Evolutionary conservation across 164 flowering plant species (phyloP).

Genomic region (Amborella trichopoda): DNA sequence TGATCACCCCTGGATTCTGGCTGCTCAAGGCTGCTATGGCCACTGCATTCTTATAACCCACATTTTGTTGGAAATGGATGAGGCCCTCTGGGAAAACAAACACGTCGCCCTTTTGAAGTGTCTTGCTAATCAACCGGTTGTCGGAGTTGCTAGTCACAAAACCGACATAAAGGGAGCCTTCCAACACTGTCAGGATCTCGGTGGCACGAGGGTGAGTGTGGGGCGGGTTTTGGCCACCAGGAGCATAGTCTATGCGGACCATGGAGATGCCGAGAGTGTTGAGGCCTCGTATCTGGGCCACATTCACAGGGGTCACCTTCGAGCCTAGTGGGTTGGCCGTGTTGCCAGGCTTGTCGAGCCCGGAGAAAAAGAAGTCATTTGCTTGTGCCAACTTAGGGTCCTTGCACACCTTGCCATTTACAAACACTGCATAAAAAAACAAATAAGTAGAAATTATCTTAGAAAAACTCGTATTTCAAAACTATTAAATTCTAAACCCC

Average conservation of each 20-base stretch:
- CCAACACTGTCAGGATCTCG: conserved; percentile 7
- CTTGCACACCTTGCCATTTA: conserved; percentile 17
- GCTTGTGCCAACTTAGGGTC: conserved; percentile 6
- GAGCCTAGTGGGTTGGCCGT: conserved; percentile 10
- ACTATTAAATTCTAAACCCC: neutral
- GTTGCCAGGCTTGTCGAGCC: conserved; percentile 6
- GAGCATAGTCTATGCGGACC: conserved; percentile 14
- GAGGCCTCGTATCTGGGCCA: conserved; percentile 9
- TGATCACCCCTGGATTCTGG: conserved; percentile 6
- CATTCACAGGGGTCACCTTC: conserved; percentile 8
- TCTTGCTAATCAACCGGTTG: no score
- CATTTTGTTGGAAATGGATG: conserved; percentile 5
- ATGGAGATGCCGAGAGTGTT: conserved; percentile 16
- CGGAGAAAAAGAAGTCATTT: conserved; percentile 10
- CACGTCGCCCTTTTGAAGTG: conserved; percentile 6
- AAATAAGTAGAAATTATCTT: neutral
- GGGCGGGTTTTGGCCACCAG: conserved; percentile 15
- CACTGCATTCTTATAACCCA: neutral
- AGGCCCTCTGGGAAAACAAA: conserved; percentile 8
- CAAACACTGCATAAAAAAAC: conserved; percentile 1
- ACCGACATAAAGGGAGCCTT: conserved; percentile 7
- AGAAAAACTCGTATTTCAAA: neutral
- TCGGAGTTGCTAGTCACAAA: conserved; percentile 5
- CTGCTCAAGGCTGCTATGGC: conserved; percentile 4
- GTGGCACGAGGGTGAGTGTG: conserved; percentile 21